Base-by-base conservation (phyloP, 2,329 filamentous ascomycete species). In the Colletotrichum limetticola region DNA sequence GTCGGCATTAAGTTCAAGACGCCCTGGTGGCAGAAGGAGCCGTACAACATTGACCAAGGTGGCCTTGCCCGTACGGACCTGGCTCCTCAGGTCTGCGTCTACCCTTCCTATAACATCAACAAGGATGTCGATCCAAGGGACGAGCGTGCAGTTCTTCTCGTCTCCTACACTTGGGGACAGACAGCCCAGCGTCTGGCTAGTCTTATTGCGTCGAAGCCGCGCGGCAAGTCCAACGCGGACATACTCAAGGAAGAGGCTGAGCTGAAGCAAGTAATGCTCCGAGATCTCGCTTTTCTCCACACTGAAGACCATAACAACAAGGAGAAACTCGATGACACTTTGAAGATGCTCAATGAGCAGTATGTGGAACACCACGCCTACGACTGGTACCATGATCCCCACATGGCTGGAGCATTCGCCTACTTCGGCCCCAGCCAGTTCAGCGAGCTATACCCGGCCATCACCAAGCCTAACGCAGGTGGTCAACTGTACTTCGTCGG, bases 351-450 rank as follows among this genome's bases (percentile, higher is more conserved):
- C 16, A 53, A 5, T 3, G 19, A 53, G 0, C 46, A 62, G 5
- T 74, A 74, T 3, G 4, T 22, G 1, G 30, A 28, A 6, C 76
- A 84, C n/a, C 80, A 84, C 24, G 81, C 79, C 0, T 83, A 76
- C n/a, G 78, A 81, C 1, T 85, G 83, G 84, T 80, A 78, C 16
- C 78, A 80, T 12, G 82, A 84, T 46, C 77, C 78, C 0, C 76
- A 77, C 9, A 79, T 77, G 1, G 75, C 77, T 0, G 85, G 84
- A 0, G 83, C 83, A 0, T 86, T 85, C 68, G 83, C 83, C 0
- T 77, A 81, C 7, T 86, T 85, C 37, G 80, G 82, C 0, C 82
- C 83, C 0, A 80, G 82, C 0, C 83, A 85, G 66, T 86, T 84
- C 76, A 76, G 75, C 2, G 77, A 80, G 24, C 46, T 83, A 30